phyloP scores from a whole-genome alignment of 257 asterid genomes.

The Capsicum pubescens region DNA sequence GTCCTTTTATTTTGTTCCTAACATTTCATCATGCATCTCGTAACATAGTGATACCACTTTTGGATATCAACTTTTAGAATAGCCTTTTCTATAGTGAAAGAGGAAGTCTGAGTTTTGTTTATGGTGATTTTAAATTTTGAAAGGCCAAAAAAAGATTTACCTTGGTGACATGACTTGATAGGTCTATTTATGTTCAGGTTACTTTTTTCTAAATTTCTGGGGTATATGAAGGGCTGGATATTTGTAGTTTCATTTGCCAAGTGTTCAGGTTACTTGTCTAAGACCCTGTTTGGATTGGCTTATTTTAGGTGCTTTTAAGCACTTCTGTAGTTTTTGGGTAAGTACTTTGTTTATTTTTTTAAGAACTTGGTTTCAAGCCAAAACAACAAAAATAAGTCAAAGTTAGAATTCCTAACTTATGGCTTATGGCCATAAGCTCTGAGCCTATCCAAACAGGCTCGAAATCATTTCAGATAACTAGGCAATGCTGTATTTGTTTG shows the following conservation, averaged over 20 bases:
- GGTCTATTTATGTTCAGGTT: slow-evolving; percentile 1
- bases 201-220: background rate
- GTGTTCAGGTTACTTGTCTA: background rate
- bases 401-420: too few species aligned
- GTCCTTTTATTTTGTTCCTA: background rate
- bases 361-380: too few species aligned
- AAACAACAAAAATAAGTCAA: too few species aligned
- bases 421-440: too few species aligned
- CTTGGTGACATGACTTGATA: slow-evolving; percentile 5
- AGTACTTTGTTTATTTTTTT: too few species aligned
- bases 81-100: slow-evolving; percentile 15
- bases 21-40: background rate
- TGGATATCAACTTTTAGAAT: background rate
- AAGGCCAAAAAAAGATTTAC: background rate
- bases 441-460: too few species aligned
- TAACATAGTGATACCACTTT: background rate
- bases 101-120: slow-evolving; percentile 8
- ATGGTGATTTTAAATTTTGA: background rate
- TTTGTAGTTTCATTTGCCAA: background rate
- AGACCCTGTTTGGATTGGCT: too few species aligned
- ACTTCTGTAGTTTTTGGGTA: too few species aligned
- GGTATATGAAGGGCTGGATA: background rate
- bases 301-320: too few species aligned
- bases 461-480: background rate
- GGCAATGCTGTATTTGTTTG: background rate